Percentiles rank a stretch among this genome's conserved stretches.
Evolutionary conservation across 148 eudicot species (phyloP).

Genomic region (Simmondsia chinensis): DNA sequence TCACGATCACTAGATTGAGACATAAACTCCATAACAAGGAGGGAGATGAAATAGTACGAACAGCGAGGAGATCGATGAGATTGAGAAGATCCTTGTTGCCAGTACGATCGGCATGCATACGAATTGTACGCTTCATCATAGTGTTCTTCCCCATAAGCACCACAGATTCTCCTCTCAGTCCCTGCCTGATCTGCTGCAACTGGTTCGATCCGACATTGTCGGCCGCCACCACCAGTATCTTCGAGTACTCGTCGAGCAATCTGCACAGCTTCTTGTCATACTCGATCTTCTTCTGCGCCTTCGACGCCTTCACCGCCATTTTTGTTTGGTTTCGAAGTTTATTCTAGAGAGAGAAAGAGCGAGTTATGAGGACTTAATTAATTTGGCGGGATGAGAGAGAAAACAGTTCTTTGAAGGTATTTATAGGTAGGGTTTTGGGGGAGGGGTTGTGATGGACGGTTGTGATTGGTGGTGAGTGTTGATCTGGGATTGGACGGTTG

Average conservation of each 20-base stretch:
- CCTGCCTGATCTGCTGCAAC: slow-evolving; percentile 36
- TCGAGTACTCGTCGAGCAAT: slow-evolving; percentile 24
- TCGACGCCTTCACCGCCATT: slow-evolving; percentile 32
- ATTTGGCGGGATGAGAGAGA: neutral
- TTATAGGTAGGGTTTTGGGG: slow-evolving; percentile 2
- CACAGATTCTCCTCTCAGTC: slow-evolving; percentile 39
- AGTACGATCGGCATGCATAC: slow-evolving; percentile 26
- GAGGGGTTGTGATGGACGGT: slow-evolving; percentile 8
- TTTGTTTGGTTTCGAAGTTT: neutral
- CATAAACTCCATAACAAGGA: too few relatives aligned
- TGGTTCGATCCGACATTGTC: slow-evolving; percentile 59
- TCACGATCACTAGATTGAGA: too few relatives aligned
- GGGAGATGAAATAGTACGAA: too few relatives aligned
- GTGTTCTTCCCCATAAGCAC: slow-evolving; percentile 64
- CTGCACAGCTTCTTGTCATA: slow-evolving; percentile 30
- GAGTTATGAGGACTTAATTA: neutral
- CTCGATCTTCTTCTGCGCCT: slow-evolving; percentile 23
- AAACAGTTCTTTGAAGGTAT: neutral
- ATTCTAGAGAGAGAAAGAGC: neutral
- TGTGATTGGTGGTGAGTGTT: slow-evolving; percentile 9
- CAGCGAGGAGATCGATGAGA: slow-evolving; percentile 27
- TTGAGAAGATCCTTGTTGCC: slow-evolving; percentile 15
- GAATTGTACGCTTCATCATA: slow-evolving; percentile 43
- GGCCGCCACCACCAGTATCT: slow-evolving; percentile 34
- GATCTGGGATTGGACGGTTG: too few relatives aligned